Evolutionary conservation across 768 basidiomycete species (phyloP).

Genomic region (Tubosaeta sp.): DNA sequence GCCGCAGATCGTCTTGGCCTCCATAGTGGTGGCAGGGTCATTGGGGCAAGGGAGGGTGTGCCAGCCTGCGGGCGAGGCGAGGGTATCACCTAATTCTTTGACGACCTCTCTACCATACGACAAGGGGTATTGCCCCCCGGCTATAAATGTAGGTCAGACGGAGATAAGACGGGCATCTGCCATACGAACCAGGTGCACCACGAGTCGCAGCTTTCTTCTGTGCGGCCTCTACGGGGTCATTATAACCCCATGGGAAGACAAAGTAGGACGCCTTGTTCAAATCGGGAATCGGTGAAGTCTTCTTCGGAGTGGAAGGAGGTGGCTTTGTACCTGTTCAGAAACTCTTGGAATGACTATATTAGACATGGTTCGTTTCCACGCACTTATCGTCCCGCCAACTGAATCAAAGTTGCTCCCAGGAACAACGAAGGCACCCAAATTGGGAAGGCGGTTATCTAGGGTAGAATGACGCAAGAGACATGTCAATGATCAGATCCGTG

Average conservation of each 20-base stretch:
- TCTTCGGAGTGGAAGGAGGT: slow-evolving; percentile 10
- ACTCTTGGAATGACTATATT: background rate
- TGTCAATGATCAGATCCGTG: background rate
- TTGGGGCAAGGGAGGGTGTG: slow-evolving; percentile 71
- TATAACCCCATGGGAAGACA: slow-evolving; percentile 77
- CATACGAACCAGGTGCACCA: slow-evolving; percentile 14
- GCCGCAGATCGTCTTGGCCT: slow-evolving; percentile 5
- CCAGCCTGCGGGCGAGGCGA: slow-evolving; percentile 90
- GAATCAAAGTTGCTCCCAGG: slow-evolving; percentile 18
- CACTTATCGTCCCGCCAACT: slow-evolving; percentile 14
- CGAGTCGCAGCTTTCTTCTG: slow-evolving; percentile 15
- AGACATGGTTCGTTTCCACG: background rate
- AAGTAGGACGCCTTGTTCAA: slow-evolving; percentile 50
- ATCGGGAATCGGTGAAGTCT: slow-evolving; percentile 5
- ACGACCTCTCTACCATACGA: slow-evolving; percentile 31
- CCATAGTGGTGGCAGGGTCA: slow-evolving; percentile 48
- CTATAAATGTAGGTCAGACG: background rate
- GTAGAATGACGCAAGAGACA: too few relatives aligned
- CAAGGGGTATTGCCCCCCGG: slow-evolving; percentile 5
- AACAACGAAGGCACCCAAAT: slow-evolving; percentile 23
- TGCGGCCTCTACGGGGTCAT: slow-evolving; percentile 68
- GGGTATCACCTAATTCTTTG: slow-evolving; percentile 66
- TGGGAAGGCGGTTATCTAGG: slow-evolving; percentile 20
- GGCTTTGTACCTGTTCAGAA: slow-evolving; percentile 7
- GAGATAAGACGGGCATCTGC: background rate